Evolutionary conservation across 805 yeast genomes (phyloP).

Genomic region (Debaryomyces hansenii): DNA sequence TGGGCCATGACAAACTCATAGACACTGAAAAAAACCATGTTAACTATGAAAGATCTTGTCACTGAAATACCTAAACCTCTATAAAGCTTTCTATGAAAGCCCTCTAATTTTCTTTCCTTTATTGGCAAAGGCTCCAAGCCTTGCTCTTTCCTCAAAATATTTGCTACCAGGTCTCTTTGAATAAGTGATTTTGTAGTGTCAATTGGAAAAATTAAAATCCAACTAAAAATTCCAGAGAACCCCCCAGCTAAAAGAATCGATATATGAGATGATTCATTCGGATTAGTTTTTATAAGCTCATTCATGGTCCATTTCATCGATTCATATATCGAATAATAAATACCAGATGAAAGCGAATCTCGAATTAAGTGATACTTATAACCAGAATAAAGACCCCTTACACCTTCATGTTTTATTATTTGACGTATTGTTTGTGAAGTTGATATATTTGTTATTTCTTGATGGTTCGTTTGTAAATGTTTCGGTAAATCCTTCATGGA

Average conservation of each 20-base stretch:
- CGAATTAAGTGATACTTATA: conserved; percentile 64
- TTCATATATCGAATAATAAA: conserved; percentile 76
- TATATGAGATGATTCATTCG: conserved; percentile 27
- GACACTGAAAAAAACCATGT: conserved; percentile 71
- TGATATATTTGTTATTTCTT: conserved; percentile 14
- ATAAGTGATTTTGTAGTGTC: conserved; percentile 77
- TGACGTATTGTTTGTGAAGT: conserved; percentile 47
- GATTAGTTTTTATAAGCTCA: conserved; percentile 23
- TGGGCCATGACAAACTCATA: conserved; percentile 69
- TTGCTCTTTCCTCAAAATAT: conserved; percentile 54
- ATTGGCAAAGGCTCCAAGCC: conserved; percentile 45
- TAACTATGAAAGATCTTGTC: conserved; percentile 67
- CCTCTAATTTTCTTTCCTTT: conserved; percentile 27
- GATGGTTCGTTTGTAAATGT: conserved; percentile 11
- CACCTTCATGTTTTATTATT: conserved; percentile 60
- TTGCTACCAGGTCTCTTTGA: conserved; percentile 72
- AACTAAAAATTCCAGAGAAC: conserved; percentile 68
- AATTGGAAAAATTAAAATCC: conserved; percentile 75
- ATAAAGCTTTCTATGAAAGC: conserved; percentile 52
- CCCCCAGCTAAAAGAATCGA: conserved; percentile 66
- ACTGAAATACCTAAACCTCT: conserved; percentile 78
- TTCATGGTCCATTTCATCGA: conserved; percentile 57
- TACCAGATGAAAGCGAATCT: conserved; percentile 69
- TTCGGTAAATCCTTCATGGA: conserved; percentile 12
- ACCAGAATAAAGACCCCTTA: conserved; percentile 70